phyloP scores from a whole-genome alignment of 1,284 basidiomycete genomes.

The Meripilus lineatus region DNA sequence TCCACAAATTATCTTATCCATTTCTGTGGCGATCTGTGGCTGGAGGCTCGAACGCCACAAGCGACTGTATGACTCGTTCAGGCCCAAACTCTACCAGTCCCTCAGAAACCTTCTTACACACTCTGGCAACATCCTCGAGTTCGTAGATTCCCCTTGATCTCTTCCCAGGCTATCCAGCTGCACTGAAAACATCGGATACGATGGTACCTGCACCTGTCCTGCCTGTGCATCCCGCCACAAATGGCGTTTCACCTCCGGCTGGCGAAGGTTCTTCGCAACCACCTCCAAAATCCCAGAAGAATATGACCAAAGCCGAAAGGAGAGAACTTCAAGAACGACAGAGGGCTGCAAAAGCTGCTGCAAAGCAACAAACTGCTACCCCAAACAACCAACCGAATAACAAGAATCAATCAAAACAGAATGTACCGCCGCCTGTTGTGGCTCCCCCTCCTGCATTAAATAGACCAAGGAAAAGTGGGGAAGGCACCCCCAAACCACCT shows the following conservation, averaged over 20 bases:
- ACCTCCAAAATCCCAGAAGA: conserved; percentile 43
- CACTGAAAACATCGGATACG: too few relatives aligned
- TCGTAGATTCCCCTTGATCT: too few relatives aligned
- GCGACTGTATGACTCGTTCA: too few relatives aligned
- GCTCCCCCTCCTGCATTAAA: conserved; percentile 8
- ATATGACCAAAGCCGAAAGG: conserved; percentile 74
- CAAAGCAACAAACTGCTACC: conserved; percentile 22
- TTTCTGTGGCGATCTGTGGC: too few relatives aligned
- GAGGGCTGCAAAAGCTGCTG: conserved; percentile 63
- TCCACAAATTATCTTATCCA: too few relatives aligned
- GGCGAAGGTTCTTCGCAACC: conserved; percentile 7
- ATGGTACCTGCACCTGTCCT: conserved; percentile 24
- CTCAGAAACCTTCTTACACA: too few relatives aligned
- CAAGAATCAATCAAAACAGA: conserved; percentile 10
- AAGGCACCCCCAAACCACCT: conserved; percentile 17
- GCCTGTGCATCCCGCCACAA: conserved; percentile 24
- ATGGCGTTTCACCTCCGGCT: conserved; percentile 10
- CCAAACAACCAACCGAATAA: conserved; percentile 10
- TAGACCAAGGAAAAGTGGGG: conserved; percentile 13
- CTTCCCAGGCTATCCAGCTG: too few relatives aligned
- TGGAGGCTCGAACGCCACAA: too few relatives aligned
- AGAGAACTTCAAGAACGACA: conserved; percentile 77
- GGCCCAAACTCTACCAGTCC: too few relatives aligned
- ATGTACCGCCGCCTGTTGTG: conserved; percentile 9
- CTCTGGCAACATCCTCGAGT: too few relatives aligned